Evolutionary conservation across 1,284 basidiomycete genomes (phyloP), one percentile per base, ranked within the genome.

Genomic region (Flammula alnicola): DNA sequence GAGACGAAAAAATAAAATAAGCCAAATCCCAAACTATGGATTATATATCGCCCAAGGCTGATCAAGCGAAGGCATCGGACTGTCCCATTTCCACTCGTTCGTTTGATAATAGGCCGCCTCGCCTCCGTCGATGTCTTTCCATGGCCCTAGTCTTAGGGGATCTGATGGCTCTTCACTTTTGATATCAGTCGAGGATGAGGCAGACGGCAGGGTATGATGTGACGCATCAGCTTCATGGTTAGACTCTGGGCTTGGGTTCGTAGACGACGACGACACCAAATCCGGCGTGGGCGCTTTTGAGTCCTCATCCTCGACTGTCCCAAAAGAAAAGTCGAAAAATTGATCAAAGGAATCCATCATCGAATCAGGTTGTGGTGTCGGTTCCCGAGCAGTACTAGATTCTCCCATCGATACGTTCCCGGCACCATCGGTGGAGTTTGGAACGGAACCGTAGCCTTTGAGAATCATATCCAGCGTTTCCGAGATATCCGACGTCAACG

Each of bases 171-270:
- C 80, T 47, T 83, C 80, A 35, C 66, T 66, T 68, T 80, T 81
- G 19, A 63, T 57, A 55, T 75, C 63, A 26, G 49, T 52, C 37
- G 57, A 52, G 6, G 51, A 48, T 49, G 68, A 66, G 27, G 65
- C 52, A 16, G 61, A 61, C 52, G 59, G 29, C 23, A 63, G 52
- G 48, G 61, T 67, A 54, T 68, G 67, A 54, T 74, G 69, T 54
- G 63, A 55, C 40, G 67, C 66, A 50, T 83, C 83, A 16, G 75
- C 72, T 56, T 86, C 85, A 7, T 79, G 80, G n/a, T 77, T 81
- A 14, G 88, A 90, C 60, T 85, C 84, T 2, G 88, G 88, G 65
- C 87, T 89, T 12, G 79, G 83, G 59, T 88, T 87, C 10, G 88
- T 80, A 51, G 88, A 88, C 10, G 86, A 85, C 17, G 82, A 79